phyloP scores from a whole-genome alignment of 148 eudicot genomes.

The Linanthus parryae region DNA sequence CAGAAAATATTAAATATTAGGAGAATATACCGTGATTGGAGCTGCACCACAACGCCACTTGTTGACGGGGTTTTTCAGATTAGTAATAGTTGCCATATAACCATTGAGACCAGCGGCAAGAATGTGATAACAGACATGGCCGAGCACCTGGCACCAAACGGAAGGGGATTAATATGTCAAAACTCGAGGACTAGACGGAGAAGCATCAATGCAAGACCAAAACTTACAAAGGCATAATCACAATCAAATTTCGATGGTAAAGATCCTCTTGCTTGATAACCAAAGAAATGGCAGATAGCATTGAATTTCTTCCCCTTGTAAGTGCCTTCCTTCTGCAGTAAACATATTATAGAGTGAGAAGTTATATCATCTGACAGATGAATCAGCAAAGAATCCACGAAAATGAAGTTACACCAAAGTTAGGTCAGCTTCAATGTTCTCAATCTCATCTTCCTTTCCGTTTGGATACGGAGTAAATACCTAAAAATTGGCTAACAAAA shows the following conservation, averaged over 20 bases:
- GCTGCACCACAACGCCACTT: conserved; percentile 99
- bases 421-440: too few species aligned
- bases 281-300: conserved; percentile 97
- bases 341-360: background rate
- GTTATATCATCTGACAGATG: background rate
- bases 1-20: too few species aligned
- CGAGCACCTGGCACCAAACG: conserved; percentile 63
- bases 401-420: too few species aligned
- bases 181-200: too few species aligned
- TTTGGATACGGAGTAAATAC: too few species aligned
- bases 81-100: conserved; percentile 87
- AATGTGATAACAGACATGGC: conserved; percentile 87
- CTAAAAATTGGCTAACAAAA: too few species aligned
- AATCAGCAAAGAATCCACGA: too few species aligned
- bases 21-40: conserved; percentile 89
- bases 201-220: background rate
- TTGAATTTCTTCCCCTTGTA: conserved; percentile 98
- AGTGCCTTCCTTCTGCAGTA: conserved; percentile 83
- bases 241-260: conserved; percentile 95
- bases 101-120: conserved; percentile 97
- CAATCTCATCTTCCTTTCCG: too few species aligned
- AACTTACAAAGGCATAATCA: conserved; percentile 90
- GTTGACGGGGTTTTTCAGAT: conserved; percentile 78
- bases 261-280: conserved; percentile 98
- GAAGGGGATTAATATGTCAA: conserved; percentile 9